A percentile compares a stretch with the other conserved stretches of the same genome.
Evolutionary conservation across 2,329 filamentous ascomycete species (phyloP).

Genomic region (Thielaviopsis euricoi): DNA sequence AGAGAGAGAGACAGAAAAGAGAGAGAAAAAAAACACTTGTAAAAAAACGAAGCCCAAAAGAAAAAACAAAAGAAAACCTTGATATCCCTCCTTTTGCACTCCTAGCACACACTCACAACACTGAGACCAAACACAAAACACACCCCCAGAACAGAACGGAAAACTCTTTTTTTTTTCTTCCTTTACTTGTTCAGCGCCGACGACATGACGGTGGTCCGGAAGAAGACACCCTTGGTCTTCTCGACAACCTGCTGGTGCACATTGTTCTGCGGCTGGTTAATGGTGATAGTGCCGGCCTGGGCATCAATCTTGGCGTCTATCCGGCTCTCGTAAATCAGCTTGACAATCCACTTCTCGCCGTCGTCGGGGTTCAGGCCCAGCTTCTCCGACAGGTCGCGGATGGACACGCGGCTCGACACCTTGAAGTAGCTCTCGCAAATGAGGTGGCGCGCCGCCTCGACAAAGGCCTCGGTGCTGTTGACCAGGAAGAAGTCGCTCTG

Average conservation of each 20-base stretch:
- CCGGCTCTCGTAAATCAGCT: conserved; percentile 91
- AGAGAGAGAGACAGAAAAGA: background rate
- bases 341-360: conserved; percentile 99
- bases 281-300: conserved; percentile 93
- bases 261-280: conserved; percentile 98
- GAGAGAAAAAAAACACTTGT: background rate
- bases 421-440: conserved; percentile 99
- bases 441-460: conserved; percentile 85
- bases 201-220: conserved; percentile 87
- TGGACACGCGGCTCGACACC: conserved; percentile 97
- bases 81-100: too few species aligned
- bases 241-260: conserved; percentile 99
- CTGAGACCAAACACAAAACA: background rate
- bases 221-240: conserved; percentile 96
- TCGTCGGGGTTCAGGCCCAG: conserved; percentile 85
- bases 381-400: conserved; percentile 85
- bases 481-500: conserved; percentile 92
- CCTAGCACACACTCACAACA: background rate
- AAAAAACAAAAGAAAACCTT: background rate
- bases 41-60: background rate
- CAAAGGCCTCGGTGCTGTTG: conserved; percentile 69
- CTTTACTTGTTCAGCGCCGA: conserved; percentile 40
- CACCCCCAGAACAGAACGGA: too few species aligned
- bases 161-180: too few species aligned
- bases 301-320: conserved; percentile 99